Evolutionary conservation across 192 early-diverging fungal genomes (phyloP).

Genomic region (Umbelopsis ramanniana): DNA sequence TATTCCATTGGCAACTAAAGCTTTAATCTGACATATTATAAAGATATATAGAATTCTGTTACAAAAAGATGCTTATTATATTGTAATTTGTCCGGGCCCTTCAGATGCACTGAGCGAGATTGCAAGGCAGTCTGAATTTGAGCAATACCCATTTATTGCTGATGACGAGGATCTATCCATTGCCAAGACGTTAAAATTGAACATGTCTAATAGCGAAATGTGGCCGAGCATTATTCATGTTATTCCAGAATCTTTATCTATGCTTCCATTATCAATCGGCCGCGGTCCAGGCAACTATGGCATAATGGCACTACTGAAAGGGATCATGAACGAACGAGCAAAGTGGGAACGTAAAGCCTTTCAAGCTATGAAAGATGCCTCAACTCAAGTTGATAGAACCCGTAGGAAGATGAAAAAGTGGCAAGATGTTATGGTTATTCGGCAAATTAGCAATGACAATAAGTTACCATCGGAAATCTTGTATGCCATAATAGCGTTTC

Average conservation of each 20-base stretch:
- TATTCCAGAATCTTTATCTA: constrained; percentile 21
- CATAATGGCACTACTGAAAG: constrained; percentile 24
- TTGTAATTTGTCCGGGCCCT: constrained; percentile 41
- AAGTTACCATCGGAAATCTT: not conserved
- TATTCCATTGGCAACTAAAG: not conserved
- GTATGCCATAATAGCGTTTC: not conserved
- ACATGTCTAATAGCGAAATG: constrained; percentile 31
- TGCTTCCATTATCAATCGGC: constrained; percentile 31
- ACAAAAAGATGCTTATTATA: constrained; percentile 41
- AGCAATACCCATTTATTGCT: constrained; percentile 36
- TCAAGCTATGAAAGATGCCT: constrained; percentile 13
- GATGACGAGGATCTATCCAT: constrained; percentile 29
- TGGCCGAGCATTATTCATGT: constrained; percentile 39
- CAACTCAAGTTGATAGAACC: constrained; percentile 20
- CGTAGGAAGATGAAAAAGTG: constrained; percentile 36
- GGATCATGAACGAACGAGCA: constrained; percentile 23
- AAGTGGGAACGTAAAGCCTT: constrained; percentile 29
- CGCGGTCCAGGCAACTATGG: constrained; percentile 33
- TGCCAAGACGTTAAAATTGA: constrained; percentile 27
- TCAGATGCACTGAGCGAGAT: constrained; percentile 20
- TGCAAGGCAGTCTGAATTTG: constrained; percentile 28
- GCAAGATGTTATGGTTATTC: not conserved
- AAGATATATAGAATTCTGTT: constrained; percentile 24
- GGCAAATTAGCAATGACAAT: not conserved
- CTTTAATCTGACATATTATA: not conserved